These are phyloP conservation scores for Leccinum obscurum DNA, from an alignment of 768 basidiomycete species.

Conservation along the genomic window DNA sequence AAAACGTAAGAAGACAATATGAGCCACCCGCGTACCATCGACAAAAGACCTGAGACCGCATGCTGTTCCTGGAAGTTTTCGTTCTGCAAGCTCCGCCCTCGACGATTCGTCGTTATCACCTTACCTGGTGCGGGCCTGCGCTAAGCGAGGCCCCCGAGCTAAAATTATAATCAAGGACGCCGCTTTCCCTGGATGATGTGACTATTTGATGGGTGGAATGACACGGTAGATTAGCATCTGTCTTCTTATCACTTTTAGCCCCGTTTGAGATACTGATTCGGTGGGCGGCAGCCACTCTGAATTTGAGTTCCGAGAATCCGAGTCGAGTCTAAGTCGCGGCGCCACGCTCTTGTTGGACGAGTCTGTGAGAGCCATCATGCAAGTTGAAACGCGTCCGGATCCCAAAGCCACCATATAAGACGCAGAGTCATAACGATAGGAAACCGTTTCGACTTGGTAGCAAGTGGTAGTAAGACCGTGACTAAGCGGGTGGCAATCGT, in stretches of 20 bases:
- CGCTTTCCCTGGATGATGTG: slow-evolving; percentile 88
- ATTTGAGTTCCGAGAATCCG: too few species aligned
- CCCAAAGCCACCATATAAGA: not conserved
- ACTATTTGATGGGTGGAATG: not conserved
- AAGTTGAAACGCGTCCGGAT: not conserved
- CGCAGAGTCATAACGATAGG: too few species aligned
- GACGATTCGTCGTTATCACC: slow-evolving; percentile 71
- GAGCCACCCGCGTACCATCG: slow-evolving; percentile 62
- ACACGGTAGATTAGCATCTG: not conserved
- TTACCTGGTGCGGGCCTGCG: slow-evolving; percentile 85
- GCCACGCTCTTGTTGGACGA: too few species aligned
- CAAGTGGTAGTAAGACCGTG: too few species aligned
- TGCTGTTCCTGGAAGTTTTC: slow-evolving; percentile 93
- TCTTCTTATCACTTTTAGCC: not conserved
- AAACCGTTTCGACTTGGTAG: too few species aligned
- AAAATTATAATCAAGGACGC: slow-evolving; percentile 55
- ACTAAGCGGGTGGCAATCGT: too few species aligned
- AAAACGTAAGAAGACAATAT: slow-evolving; percentile 4
- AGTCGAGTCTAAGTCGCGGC: too few species aligned
- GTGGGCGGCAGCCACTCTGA: too few species aligned
- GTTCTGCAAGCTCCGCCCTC: slow-evolving; percentile 55
- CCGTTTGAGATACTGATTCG: too few species aligned
- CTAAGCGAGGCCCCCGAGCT: slow-evolving; percentile 4
- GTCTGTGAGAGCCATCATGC: too few species aligned
- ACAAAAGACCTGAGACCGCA: slow-evolving; percentile 78